Evolutionary conservation across 2,329 filamentous ascomycete genomes (phyloP).

Genomic region (Chalaropsis ovoidea): DNA sequence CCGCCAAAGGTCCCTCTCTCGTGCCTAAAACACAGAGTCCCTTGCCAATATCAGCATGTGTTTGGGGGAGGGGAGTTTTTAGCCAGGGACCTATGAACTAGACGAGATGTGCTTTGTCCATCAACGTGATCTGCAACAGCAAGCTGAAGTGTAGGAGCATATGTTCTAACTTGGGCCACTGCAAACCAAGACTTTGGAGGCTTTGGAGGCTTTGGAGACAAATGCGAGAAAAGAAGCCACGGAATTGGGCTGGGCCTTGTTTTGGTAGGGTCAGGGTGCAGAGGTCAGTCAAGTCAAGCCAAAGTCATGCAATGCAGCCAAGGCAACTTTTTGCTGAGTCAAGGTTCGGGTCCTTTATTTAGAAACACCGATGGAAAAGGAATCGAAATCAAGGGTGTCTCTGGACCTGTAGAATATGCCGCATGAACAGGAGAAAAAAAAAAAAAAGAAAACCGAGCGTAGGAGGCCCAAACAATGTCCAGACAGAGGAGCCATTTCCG

Average conservation of each 20-base stretch:
- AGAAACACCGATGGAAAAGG: not conserved
- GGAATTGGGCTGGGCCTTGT: not conserved
- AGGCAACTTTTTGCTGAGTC: not conserved
- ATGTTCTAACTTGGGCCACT: not conserved
- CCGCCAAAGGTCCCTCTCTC: not conserved
- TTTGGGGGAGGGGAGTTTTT: not conserved
- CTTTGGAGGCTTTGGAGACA: too few species aligned
- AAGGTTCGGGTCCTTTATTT: not conserved
- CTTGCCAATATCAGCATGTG: conserved; percentile 1
- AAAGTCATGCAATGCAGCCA: not conserved
- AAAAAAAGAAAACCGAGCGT: not conserved
- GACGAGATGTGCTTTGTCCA: not conserved
- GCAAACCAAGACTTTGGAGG: not conserved
- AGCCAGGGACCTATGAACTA: not conserved
- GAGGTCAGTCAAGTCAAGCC: not conserved
- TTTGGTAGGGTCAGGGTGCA: not conserved
- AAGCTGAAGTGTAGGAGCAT: not conserved
- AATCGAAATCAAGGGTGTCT: conserved; percentile 5
- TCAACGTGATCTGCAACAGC: not conserved
- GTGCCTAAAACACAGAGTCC: not conserved
- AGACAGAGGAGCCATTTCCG: conserved; percentile 4
- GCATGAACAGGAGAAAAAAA: conserved; percentile 5
- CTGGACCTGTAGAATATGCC: not conserved
- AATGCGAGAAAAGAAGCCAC: too few species aligned
- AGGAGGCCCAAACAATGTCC: not conserved